Percentiles rank a stretch among this genome's conserved stretches.
Evolutionary conservation across 2,329 filamentous ascomycete genomes (phyloP).

Genomic region (Xenosphaeropsis pyriputrescens): DNA sequence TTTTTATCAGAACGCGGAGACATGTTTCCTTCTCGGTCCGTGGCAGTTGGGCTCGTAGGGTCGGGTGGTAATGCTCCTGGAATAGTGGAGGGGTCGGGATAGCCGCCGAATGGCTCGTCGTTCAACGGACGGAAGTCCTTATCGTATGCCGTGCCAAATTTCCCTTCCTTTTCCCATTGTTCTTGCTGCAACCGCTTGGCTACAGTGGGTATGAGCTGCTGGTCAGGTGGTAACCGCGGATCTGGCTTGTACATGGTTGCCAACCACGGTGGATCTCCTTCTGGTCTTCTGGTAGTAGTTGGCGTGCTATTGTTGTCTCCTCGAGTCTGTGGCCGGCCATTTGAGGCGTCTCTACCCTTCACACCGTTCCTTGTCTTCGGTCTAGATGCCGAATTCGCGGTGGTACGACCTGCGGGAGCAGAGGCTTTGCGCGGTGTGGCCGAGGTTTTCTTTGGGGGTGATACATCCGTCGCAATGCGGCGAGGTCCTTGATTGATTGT

Average conservation of each 20-base stretch:
- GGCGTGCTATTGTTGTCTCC: slow-evolving; percentile 21
- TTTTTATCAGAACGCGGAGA: slow-evolving; percentile 13
- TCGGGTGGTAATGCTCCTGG: background rate
- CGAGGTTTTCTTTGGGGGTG: slow-evolving; percentile 33
- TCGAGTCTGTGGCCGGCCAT: slow-evolving; percentile 44
- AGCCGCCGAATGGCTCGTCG: slow-evolving; percentile 30
- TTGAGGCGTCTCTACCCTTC: slow-evolving; percentile 27
- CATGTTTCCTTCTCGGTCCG: slow-evolving; percentile 11
- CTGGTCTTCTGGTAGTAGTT: slow-evolving; percentile 46
- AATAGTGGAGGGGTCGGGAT: slow-evolving; percentile 17
- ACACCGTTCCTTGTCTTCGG: slow-evolving; percentile 49
- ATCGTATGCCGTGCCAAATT: slow-evolving; percentile 74
- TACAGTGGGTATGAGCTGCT: slow-evolving; percentile 90
- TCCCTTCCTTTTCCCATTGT: slow-evolving; percentile 87
- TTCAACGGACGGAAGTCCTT: slow-evolving; percentile 76
- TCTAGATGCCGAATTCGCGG: slow-evolving; percentile 22
- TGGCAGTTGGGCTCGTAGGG: background rate
- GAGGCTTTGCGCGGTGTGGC: slow-evolving; percentile 8
- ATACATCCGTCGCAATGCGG: slow-evolving; percentile 25
- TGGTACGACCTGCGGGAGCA: slow-evolving; percentile 13
- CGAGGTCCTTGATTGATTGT: slow-evolving; percentile 22
- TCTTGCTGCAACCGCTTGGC: slow-evolving; percentile 85
- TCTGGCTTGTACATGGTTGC: slow-evolving; percentile 92
- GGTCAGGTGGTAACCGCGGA: slow-evolving; percentile 81
- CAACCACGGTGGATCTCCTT: slow-evolving; percentile 94